phyloP scores from a whole-genome alignment of 177 flowering plant species.

The Vitis hybrid region DNA sequence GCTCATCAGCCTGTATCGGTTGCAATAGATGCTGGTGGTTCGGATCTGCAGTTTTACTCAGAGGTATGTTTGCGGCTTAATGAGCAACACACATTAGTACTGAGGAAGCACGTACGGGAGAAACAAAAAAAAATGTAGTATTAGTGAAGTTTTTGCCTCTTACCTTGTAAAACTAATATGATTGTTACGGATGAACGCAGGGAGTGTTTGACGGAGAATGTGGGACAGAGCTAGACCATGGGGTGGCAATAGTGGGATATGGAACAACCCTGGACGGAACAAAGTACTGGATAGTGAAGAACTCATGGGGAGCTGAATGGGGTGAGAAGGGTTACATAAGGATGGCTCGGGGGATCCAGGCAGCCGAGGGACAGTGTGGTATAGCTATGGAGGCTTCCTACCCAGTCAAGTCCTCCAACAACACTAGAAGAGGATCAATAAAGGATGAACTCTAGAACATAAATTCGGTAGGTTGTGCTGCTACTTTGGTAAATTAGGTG shows the following conservation, averaged over 20 bases:
- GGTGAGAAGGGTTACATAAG: constrained; percentile 46
- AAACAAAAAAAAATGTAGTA: background rate
- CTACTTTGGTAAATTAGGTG: no score
- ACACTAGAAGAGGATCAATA: background rate
- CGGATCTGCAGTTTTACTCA: constrained; percentile 42
- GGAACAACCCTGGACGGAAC: constrained; percentile 27
- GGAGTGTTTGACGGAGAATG: constrained; percentile 38
- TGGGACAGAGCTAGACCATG: constrained; percentile 42
- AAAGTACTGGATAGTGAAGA: constrained; percentile 39
- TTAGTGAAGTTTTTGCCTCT: background rate
- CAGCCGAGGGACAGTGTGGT: constrained; percentile 35
- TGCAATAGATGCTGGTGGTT: constrained; percentile 44
- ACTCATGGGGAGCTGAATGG: constrained; percentile 42
- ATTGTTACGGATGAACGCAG: constrained; percentile 2
- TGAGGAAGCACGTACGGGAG: background rate
- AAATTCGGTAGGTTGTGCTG: no score
- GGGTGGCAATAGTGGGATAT: constrained; percentile 36
- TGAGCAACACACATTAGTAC: background rate
- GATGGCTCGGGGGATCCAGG: constrained; percentile 24
- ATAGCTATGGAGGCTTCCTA: constrained; percentile 37
- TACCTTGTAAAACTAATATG: no score
- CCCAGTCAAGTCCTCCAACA: constrained; percentile 25
- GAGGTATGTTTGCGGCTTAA: constrained; percentile 24
- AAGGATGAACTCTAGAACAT: constrained; percentile 29
- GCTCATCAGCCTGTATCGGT: constrained; percentile 50